Conservation (phyloP, 106 monocot species). For the Posidonia australis region DNA sequence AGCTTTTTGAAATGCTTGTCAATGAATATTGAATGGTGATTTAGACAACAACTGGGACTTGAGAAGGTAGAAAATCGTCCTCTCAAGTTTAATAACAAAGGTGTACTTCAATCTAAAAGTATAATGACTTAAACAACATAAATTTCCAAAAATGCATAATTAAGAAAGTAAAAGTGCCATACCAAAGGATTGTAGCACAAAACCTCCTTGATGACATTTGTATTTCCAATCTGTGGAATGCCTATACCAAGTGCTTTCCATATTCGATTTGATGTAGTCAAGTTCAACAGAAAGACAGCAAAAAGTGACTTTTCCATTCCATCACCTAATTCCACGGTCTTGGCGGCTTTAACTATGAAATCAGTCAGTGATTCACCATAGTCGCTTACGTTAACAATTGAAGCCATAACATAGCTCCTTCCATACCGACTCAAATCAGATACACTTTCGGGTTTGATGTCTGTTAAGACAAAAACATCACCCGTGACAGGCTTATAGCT, state of each 20-base stretch:
- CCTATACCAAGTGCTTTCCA: slow-evolving; percentile 15
- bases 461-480: slow-evolving; percentile 13
- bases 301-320: slow-evolving; percentile 3
- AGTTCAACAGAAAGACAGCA: slow-evolving; percentile 10
- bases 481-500: slow-evolving; percentile 10
- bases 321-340: background rate
- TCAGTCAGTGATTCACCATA: background rate
- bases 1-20: no score
- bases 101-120: no score
- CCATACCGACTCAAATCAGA: slow-evolving; percentile 10
- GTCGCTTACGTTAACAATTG: background rate
- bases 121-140: no score
- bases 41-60: no score
- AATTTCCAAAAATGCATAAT: background rate
- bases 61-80: no score
- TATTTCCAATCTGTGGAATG: background rate
- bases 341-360: slow-evolving; percentile 3
- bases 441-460: slow-evolving; percentile 2
- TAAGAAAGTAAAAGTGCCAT: background rate
- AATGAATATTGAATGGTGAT: no score
- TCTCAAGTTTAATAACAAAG: no score
- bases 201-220: slow-evolving; percentile 6
- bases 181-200: slow-evolving; percentile 3
- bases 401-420: slow-evolving; percentile 2
- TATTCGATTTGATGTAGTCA: slow-evolving; percentile 3